A percentile compares a stretch with the other conserved stretches of the same genome.
phyloP scores from a whole-genome alignment of 805 yeast species.

The Hanseniaspora guilliermondii region DNA sequence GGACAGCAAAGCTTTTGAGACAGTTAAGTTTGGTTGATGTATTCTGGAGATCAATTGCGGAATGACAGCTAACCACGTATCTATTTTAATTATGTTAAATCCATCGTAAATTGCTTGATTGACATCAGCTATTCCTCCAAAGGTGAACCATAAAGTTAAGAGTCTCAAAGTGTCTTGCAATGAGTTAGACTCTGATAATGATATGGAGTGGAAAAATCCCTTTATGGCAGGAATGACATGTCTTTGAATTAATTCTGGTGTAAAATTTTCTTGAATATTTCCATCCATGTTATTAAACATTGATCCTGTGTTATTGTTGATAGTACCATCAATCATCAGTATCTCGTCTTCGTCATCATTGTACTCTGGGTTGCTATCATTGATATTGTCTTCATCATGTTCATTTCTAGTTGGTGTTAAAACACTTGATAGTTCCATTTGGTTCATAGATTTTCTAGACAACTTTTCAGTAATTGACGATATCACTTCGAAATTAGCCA shows the following conservation, averaged over 20 bases:
- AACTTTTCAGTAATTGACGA: conserved; percentile 36
- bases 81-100: conserved; percentile 73
- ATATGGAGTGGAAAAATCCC: conserved; percentile 90
- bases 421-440: conserved; percentile 8
- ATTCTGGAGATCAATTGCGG: conserved; percentile 94
- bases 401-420: conserved; percentile 13
- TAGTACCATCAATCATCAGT: conserved; percentile 5
- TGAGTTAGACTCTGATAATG: conserved; percentile 74
- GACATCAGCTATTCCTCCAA: conserved; percentile 88
- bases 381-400: conserved; percentile 12
- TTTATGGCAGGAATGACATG: conserved; percentile 93
- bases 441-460: conserved; percentile 17
- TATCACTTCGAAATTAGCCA: conserved; percentile 92
- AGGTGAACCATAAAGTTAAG: conserved; percentile 87
- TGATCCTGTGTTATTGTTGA: conserved; percentile 14
- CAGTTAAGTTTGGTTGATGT: conserved; percentile 84
- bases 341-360: conserved; percentile 20
- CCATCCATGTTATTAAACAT: conserved; percentile 13
- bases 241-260: conserved; percentile 53
- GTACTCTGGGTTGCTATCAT: conserved; percentile 25
- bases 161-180: conserved; percentile 84
- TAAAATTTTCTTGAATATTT: conserved; percentile 20
- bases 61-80: conserved; percentile 88
- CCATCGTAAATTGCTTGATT: conserved; percentile 86
- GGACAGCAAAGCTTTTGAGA: conserved; percentile 66